phyloP scores from a whole-genome alignment of 257 asterid genomes.

The Solanum phureja region DNA sequence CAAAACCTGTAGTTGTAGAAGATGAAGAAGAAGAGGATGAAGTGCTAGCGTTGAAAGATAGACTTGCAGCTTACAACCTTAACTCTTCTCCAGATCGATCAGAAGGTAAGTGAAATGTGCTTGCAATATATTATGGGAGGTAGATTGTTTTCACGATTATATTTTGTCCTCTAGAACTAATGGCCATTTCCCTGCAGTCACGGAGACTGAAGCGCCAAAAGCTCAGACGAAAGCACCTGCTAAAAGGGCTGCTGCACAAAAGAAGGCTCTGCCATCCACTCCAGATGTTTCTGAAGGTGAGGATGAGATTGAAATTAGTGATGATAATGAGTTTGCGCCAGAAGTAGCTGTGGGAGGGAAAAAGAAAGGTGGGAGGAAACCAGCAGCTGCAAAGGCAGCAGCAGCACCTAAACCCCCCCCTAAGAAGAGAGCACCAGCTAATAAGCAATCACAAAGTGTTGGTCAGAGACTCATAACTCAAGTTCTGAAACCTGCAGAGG shows the following conservation, averaged over 20 bases:
- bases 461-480: slow-evolving; percentile 75
- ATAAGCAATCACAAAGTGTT: slow-evolving; percentile 21
- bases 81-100: slow-evolving; percentile 70
- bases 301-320: slow-evolving; percentile 18
- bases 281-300: slow-evolving; percentile 36
- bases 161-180: not conserved
- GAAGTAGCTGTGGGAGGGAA: slow-evolving; percentile 23
- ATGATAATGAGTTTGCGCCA: slow-evolving; percentile 33
- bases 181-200: slow-evolving; percentile 12
- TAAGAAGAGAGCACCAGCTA: slow-evolving; percentile 51
- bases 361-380: slow-evolving; percentile 48
- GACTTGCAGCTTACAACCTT: slow-evolving; percentile 83
- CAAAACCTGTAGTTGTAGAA: slow-evolving; percentile 16
- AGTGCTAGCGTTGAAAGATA: slow-evolving; percentile 52
- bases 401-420: slow-evolving; percentile 37
- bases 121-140: not conserved
- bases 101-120: slow-evolving; percentile 34
- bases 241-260: slow-evolving; percentile 38
- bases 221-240: slow-evolving; percentile 38
- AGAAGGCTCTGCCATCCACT: slow-evolving; percentile 30
- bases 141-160: not conserved
- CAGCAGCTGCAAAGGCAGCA: slow-evolving; percentile 27
- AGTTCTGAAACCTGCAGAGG: slow-evolving; percentile 42
- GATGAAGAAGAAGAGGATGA: slow-evolving; percentile 52
- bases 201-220: slow-evolving; percentile 33